Percentiles rank a stretch among this genome's conserved stretches.
phyloP scores from a whole-genome alignment of 2,329 filamentous ascomycete species.

The Ophiognomonia clavigignenti-juglandacearum region DNA sequence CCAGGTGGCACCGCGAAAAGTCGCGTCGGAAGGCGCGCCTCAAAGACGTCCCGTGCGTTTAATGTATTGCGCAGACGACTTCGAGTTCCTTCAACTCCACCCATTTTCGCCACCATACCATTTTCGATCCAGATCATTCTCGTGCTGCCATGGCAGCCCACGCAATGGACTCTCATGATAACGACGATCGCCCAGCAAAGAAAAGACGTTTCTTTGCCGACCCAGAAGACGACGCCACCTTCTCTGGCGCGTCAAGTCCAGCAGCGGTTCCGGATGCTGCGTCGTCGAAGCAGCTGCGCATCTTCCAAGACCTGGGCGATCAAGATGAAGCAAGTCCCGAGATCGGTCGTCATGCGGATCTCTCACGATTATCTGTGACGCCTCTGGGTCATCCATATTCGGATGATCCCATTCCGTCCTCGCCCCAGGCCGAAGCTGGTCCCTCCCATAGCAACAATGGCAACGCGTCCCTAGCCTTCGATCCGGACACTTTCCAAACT shows the following conservation, averaged over 20 bases:
- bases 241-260: constrained; percentile 1
- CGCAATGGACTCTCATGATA: too few species aligned
- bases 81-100: too few species aligned
- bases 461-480: constrained; percentile 39
- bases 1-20: too few species aligned
- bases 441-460: constrained; percentile 20
- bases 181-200: constrained; percentile 12
- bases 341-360: not conserved
- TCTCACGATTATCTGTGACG: not conserved
- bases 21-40: too few species aligned
- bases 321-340: not conserved
- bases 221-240: constrained; percentile 17
- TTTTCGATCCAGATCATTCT: not conserved
- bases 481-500: constrained; percentile 52
- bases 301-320: constrained; percentile 21
- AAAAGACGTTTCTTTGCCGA: constrained; percentile 19
- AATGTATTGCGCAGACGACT: too few species aligned
- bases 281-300: constrained; percentile 12
- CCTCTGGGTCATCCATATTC: constrained; percentile 22
- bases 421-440: constrained; percentile 8
- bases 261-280: not conserved
- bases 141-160: constrained; percentile 20
- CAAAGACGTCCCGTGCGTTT: too few species aligned
- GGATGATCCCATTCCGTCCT: constrained; percentile 16
- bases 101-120: not conserved